Percentiles rank a stretch among this genome's conserved stretches.
Conservation (phyloP, 2,329 filamentous ascomycete genomes). For the Fusarium miscanthi region DNA sequence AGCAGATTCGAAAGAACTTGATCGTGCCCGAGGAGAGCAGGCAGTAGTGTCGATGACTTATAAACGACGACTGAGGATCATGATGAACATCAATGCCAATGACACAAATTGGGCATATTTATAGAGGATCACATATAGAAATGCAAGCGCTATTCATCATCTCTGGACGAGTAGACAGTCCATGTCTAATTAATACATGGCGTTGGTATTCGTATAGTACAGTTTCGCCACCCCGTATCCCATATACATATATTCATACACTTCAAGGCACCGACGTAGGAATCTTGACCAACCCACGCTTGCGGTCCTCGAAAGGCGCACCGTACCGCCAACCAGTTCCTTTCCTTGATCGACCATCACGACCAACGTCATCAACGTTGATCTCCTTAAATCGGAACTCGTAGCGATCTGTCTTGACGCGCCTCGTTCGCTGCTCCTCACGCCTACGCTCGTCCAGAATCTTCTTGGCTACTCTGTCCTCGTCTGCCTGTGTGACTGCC, state of each 20-base stretch:
- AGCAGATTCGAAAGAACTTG: conserved; percentile 62
- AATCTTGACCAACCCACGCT: conserved; percentile 74
- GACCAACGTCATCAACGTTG: conserved; percentile 67
- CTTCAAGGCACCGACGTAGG: conserved; percentile 68
- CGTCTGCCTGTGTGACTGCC: conserved; percentile 56
- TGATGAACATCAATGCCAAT: background rate
- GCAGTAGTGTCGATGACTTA: background rate
- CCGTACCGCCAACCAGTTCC: conserved; percentile 74
- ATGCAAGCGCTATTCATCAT: conserved; percentile 21
- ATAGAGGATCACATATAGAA: background rate
- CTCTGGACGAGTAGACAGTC: conserved; percentile 11
- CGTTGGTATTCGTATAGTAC: conserved; percentile 44
- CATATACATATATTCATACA: conserved; percentile 34
- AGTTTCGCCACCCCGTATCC: conserved; percentile 33
- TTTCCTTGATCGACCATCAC: conserved; percentile 60
- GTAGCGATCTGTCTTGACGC: conserved; percentile 63
- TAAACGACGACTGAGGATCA: background rate
- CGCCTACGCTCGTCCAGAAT: conserved; percentile 49
- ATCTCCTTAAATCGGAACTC: conserved; percentile 72
- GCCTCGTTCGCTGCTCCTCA: conserved; percentile 56
- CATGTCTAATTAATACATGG: conserved; percentile 39
- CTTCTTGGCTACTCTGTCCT: conserved; percentile 52
- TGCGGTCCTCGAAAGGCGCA: conserved; percentile 70
- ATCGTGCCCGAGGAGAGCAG: conserved; percentile 49
- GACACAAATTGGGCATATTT: background rate